These are phyloP conservation scores for Scenedesmus sp. DNA, from an alignment of 163 green algal species.

Conservation along the genomic window DNA sequence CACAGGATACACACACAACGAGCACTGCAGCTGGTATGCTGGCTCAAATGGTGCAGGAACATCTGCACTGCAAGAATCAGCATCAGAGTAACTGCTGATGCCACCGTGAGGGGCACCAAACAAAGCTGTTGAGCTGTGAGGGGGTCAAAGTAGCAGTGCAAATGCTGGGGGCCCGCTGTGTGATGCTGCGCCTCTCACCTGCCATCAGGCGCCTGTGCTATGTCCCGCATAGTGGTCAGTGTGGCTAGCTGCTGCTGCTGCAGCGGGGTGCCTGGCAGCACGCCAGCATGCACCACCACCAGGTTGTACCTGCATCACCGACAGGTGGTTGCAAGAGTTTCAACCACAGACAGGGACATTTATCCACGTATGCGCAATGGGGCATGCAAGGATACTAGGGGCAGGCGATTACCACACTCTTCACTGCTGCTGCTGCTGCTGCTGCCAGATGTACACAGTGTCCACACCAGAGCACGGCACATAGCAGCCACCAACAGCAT, in stretches of 20 bases:
- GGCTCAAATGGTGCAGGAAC: no score
- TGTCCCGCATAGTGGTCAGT: background rate
- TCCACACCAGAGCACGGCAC: no score
- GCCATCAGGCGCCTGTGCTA: background rate
- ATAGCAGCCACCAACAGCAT: no score
- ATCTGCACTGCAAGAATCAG: no score
- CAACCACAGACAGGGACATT: no score
- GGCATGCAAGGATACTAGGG: no score
- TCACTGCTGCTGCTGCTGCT: background rate
- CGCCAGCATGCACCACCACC: constrained; percentile 30
- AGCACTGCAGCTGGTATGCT: background rate
- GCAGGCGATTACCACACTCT: no score
- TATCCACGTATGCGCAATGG: no score
- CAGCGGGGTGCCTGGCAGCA: constrained; percentile 18
- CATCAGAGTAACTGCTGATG: no score
- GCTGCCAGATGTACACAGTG: background rate
- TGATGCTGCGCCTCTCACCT: background rate
- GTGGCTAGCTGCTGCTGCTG: constrained; percentile 2
- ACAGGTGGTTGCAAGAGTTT: background rate
- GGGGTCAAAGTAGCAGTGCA: background rate
- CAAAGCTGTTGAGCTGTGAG: background rate
- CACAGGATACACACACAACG: no score
- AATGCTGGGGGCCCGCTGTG: background rate
- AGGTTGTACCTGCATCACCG: constrained; percentile 17
- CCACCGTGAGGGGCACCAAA: no score